These are phyloP conservation scores for Magnusiomyces ingens DNA, from an alignment of 1,139 yeast genomes.

Conservation along the genomic window DNA sequence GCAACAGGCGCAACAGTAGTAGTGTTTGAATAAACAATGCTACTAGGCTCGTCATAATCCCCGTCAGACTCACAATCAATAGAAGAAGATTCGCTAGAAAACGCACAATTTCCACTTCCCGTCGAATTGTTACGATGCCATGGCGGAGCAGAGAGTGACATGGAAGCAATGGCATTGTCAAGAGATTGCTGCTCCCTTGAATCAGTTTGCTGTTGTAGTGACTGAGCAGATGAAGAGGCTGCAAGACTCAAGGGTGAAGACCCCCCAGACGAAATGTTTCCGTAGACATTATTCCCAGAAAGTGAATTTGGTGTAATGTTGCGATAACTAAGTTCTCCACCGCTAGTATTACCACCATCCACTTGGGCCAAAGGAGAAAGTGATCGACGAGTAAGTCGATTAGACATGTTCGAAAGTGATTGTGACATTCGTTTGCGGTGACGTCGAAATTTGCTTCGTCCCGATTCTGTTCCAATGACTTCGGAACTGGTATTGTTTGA, in stretches of 20 bases:
- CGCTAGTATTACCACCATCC: not conserved
- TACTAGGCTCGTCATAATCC: too few species aligned
- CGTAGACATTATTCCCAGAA: too few species aligned
- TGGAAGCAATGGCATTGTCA: constrained; percentile 2
- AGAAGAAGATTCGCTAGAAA: too few species aligned
- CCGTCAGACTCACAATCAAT: too few species aligned
- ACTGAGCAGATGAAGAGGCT: not conserved
- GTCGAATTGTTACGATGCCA: not conserved
- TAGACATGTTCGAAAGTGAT: constrained; percentile 2
- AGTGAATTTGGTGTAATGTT: too few species aligned
- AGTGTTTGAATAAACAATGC: too few species aligned
- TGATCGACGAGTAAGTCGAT: not conserved
- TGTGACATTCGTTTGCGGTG: constrained; percentile 1
- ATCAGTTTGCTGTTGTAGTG: not conserved
- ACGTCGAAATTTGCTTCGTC: not conserved
- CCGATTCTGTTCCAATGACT: too few species aligned
- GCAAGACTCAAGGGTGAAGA: too few species aligned
- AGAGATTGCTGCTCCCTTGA: not conserved
- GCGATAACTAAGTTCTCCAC: not conserved
- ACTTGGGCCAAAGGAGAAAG: constrained; percentile 1
- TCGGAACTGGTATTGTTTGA: too few species aligned
- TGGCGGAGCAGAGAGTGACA: not conserved
- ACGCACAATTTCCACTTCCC: not conserved
- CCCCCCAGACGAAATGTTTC: too few species aligned
- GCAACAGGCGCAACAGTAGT: too few species aligned